Base-by-base conservation (phyloP, 2,329 filamentous ascomycete genomes). In the Ophioceras dolichostomum region DNA sequence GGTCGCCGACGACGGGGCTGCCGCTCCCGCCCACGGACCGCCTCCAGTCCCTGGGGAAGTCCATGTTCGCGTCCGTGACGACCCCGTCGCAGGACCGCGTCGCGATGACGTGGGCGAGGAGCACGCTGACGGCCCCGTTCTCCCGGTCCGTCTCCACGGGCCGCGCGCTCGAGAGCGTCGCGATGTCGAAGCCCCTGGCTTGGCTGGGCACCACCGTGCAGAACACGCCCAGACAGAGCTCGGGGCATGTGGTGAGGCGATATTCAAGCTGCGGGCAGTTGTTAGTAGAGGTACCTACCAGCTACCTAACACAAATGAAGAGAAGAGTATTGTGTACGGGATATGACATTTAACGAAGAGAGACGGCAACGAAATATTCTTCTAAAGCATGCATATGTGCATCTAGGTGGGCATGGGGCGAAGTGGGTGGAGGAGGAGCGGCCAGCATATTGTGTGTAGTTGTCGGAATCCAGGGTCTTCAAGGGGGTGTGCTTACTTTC, bases 141-240 rank as follows among this genome's bases (percentile, higher is more conserved):
- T 63, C 52, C n/a, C 73, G 61, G 51, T 70, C 62, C 44, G 70
- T 68, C 54, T 83, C 73, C 47, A 83, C 67, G 27, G 69, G 65
- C 46, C 64, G 61, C 46, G 75, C 71, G 36, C 61, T 60, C 45
- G 63, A 55, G 46, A 71, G 55, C 42, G 76, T 81, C 43, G 70
- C 61, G 37, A 70, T 58, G 47, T 63, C 50, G 51, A 68, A 60
- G 49, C 68, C 54, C 49, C 66, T 53, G 14, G 56, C 52, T 30
- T 67, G 65, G 31, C 54, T 55, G 10, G 68, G 61, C 17, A 62
- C 55, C 12, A 73, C 67, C 12, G 76, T 80, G 45, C 81, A 83
- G 63, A 89, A 94, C 39, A 94, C 61, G 20, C 87, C 88, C 37
- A 88, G 65, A 54, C 75, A 81, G 39, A 94, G 70, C 51, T 88